Evolutionary conservation across 805 yeast species (phyloP).

Genomic region (Saccharomycopsis fermentans): DNA sequence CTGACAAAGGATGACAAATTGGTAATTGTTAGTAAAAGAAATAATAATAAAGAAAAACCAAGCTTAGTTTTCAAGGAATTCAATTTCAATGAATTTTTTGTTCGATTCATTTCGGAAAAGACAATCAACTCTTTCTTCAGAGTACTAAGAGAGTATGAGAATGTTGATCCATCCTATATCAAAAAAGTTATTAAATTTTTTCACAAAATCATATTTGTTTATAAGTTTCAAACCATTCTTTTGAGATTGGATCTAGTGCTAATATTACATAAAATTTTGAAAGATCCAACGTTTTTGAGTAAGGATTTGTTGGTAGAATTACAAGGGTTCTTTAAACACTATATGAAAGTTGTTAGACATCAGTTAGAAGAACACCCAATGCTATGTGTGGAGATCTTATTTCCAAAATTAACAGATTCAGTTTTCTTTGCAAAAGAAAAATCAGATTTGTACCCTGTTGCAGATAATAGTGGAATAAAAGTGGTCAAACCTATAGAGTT

Average conservation of each 20-base stretch:
- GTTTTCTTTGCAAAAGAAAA: slow-evolving; percentile 27
- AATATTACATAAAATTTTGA: slow-evolving; percentile 42
- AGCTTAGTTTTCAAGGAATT: slow-evolving; percentile 25
- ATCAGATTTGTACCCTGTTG: neutral
- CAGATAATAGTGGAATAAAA: neutral
- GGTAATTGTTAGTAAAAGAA: slow-evolving; percentile 21
- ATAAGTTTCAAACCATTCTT: slow-evolving; percentile 46
- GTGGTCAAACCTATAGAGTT: slow-evolving; percentile 23
- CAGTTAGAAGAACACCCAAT: slow-evolving; percentile 41
- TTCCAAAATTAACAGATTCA: slow-evolving; percentile 41
- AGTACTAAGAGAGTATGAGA: slow-evolving; percentile 44
- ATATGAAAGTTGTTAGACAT: slow-evolving; percentile 46
- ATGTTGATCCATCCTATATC: slow-evolving; percentile 52
- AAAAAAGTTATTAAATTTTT: slow-evolving; percentile 59
- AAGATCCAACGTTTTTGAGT: slow-evolving; percentile 35
- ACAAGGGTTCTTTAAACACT: slow-evolving; percentile 55
- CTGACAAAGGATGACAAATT: slow-evolving; percentile 30
- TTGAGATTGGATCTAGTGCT: slow-evolving; percentile 68
- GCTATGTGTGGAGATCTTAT: slow-evolving; percentile 54
- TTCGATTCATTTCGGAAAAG: slow-evolving; percentile 42
- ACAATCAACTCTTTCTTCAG: slow-evolving; percentile 58
- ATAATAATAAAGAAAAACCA: neutral
- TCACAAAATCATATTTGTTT: slow-evolving; percentile 56
- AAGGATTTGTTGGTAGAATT: slow-evolving; percentile 38
- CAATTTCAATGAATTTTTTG: slow-evolving; percentile 34